Base-by-base conservation (phyloP, 1,284 basidiomycete species). In the Rhodotorula sp. region DNA sequence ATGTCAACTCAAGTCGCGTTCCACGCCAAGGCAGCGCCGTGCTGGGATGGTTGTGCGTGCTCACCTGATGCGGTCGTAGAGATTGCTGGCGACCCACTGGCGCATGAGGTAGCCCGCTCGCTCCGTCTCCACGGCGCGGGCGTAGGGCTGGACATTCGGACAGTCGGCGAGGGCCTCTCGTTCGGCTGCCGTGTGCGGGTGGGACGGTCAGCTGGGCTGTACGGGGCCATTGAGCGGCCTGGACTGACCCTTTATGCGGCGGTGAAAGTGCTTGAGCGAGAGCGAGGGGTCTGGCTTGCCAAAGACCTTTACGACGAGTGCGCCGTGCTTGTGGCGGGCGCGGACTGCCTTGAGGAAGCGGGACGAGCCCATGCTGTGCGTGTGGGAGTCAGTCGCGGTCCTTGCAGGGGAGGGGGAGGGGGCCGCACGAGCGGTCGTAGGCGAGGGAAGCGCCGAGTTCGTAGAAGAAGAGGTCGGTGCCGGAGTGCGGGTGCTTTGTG, bases 61-160 rank as follows among this genome's bases (percentile, higher is more conserved):
- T 72, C 74, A 93, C 94, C 94, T 97, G 79, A 99, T 97, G 59
- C 96, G 88, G 82, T 99, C 97, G 81, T 99, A 99, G 13, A 99
- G 85, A 79, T 91, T 98, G 78, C 91, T 95, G 9, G 93, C 91
- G 17, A 94, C 85, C 92, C 93, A 99, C 81, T 98, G 96, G 42
- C 96, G 85, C 69, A 98, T 89, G 52, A 98, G 87, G 81, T 97
- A 99, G 0, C 93, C 97, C 13, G 95, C 96, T 80, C 91, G 93
- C 74, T 98, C 96, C 0, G 95, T 97, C 83, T 99, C 97, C 21
- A 93, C 87, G 71, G 96, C 93, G 0, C 89, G 86, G 77, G 96
- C 92, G 79, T 96, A 97, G 55, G 89, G 90, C 80, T 96, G 91
- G 14, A 96, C 87, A 81, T 97, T 97, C 3, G 90, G 86, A 49